Evolutionary conservation across 78 protist species (phyloP).

Genomic region (Planoprotostelium fungivorum): DNA sequence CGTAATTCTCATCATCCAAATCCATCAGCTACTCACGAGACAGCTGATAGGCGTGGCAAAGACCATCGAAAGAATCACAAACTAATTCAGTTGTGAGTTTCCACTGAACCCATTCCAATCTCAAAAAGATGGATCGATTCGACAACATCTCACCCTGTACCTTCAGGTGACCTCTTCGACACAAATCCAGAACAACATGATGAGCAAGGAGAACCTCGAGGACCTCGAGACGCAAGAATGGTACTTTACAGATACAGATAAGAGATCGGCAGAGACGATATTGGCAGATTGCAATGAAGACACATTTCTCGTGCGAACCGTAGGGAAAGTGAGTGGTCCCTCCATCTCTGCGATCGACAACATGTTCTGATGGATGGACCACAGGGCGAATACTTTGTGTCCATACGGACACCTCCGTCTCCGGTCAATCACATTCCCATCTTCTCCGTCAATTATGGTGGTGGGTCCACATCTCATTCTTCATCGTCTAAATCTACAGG

Average conservation of each 20-base stretch:
- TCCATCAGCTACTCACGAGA: background rate
- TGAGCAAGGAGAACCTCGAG: background rate
- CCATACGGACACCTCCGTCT: background rate
- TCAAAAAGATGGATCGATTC: background rate
- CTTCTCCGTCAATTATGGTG: background rate
- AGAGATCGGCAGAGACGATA: background rate
- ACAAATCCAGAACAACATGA: background rate
- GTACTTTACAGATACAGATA: background rate
- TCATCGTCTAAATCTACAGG: background rate
- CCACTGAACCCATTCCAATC: background rate
- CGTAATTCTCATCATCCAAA: background rate
- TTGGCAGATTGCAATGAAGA: background rate
- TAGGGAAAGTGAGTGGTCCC: background rate
- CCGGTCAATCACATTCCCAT: background rate
- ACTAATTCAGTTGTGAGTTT: background rate
- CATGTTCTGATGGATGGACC: background rate
- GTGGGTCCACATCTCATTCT: background rate
- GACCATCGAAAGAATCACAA: background rate
- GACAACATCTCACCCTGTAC: background rate
- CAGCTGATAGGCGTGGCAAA: background rate
- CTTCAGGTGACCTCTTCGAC: background rate
- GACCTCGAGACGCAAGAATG: background rate
- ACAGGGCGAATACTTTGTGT: background rate
- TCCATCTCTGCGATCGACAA: background rate
- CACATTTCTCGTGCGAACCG: background rate